Percentiles rank a stretch among this genome's conserved stretches.
These are phyloP conservation scores for Ceratocystis huliohia DNA, from an alignment of 2,329 filamentous ascomycete genomes.

Conservation along the genomic window DNA sequence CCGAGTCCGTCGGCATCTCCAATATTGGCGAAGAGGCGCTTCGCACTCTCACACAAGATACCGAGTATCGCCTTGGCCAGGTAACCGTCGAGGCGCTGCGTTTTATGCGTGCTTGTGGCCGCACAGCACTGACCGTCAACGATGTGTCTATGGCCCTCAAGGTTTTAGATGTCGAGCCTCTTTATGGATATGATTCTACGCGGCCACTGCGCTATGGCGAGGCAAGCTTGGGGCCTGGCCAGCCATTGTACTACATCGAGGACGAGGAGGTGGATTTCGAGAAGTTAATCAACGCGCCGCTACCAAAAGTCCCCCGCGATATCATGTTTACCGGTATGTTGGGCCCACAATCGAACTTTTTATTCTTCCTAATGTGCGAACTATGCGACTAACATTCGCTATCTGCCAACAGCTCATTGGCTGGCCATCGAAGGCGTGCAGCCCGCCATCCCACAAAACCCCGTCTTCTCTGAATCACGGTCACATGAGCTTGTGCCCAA, in stretches of 20 bases:
- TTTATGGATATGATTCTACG: slow-evolving; percentile 93
- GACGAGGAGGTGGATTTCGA: slow-evolving; percentile 98
- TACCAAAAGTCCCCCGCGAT: slow-evolving; percentile 89
- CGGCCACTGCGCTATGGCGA: slow-evolving; percentile 83
- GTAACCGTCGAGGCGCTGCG: slow-evolving; percentile 89
- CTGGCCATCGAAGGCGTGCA: slow-evolving; percentile 95
- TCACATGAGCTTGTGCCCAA: slow-evolving; percentile 80
- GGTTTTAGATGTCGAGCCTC: slow-evolving; percentile 80
- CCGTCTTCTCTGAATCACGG: slow-evolving; percentile 69
- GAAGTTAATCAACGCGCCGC: slow-evolving; percentile 90
- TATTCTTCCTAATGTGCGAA: neutral
- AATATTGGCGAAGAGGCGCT: slow-evolving; percentile 73
- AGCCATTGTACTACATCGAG: slow-evolving; percentile 92
- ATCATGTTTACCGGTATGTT: slow-evolving; percentile 72
- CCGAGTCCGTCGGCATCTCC: slow-evolving; percentile 84
- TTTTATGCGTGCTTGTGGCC: slow-evolving; percentile 84
- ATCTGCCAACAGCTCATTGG: slow-evolving; percentile 62
- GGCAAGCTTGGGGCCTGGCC: slow-evolving; percentile 81
- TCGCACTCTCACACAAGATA: slow-evolving; percentile 78
- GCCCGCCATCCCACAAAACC: slow-evolving; percentile 91
- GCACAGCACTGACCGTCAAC: slow-evolving; percentile 76
- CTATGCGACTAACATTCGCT: slow-evolving; percentile 20
- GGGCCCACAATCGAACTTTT: neutral
- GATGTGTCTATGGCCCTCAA: slow-evolving; percentile 79
- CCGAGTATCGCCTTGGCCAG: slow-evolving; percentile 88